Percentiles rank a stretch among this genome's conserved stretches.
These are phyloP conservation scores for Jatropha podagrica DNA, from an alignment of 441 rosid genomes.

Conservation along the genomic window DNA sequence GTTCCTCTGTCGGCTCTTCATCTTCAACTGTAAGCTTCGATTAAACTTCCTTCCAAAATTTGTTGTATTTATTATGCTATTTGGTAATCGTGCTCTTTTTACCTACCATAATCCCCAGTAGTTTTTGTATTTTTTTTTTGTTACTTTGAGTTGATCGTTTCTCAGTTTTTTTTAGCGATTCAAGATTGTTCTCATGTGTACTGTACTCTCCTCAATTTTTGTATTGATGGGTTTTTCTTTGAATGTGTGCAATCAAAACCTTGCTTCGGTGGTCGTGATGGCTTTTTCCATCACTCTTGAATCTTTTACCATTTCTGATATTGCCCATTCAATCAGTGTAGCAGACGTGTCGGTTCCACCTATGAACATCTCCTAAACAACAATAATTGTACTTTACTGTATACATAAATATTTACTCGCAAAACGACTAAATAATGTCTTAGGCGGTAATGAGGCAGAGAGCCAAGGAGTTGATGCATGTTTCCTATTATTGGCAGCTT, in stretches of 20 bases:
- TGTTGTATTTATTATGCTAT: not conserved
- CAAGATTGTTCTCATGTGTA: not conserved
- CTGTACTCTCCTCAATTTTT: slow-evolving; percentile 7
- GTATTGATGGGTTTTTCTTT: slow-evolving; percentile 6
- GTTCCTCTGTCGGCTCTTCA: not conserved
- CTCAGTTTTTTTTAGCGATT: not conserved
- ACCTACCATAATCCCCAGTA: slow-evolving; percentile 1
- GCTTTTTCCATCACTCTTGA: too few relatives aligned
- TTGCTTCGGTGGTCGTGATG: slow-evolving; percentile 13
- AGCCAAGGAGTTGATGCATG: not conserved
- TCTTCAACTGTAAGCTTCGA: slow-evolving; percentile 31
- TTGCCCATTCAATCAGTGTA: too few relatives aligned
- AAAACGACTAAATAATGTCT: too few relatives aligned
- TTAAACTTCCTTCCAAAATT: slow-evolving; percentile 3
- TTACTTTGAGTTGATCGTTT: slow-evolving; percentile 11
- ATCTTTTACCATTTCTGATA: too few relatives aligned
- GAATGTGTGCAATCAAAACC: not conserved
- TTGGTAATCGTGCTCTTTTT: not conserved
- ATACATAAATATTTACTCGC: too few relatives aligned
- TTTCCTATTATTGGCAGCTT: not conserved
- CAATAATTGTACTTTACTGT: too few relatives aligned
- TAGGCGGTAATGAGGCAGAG: not conserved
- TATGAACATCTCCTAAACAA: too few relatives aligned
- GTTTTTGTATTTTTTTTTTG: slow-evolving; percentile 12
- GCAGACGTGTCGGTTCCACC: too few relatives aligned